Evolutionary conservation across 2,329 filamentous ascomycete species (phyloP).

Genomic region (Claviceps digitariae): DNA sequence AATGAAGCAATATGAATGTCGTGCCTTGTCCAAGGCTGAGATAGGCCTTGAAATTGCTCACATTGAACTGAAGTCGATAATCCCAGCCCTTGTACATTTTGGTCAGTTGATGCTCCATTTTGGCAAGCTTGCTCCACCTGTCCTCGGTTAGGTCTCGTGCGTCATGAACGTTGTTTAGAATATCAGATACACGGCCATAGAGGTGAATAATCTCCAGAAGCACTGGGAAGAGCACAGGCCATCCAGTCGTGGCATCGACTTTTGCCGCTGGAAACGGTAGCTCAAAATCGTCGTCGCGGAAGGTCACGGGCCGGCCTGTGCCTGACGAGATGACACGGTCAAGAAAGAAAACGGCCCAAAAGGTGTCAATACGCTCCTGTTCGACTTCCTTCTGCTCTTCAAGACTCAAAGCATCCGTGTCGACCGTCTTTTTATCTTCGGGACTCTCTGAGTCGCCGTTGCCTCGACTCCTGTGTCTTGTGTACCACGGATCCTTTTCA

Average conservation of each 20-base stretch:
- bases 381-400: constrained; percentile 54
- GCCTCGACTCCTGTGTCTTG: constrained; percentile 28
- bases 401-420: constrained; percentile 25
- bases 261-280: constrained; percentile 48
- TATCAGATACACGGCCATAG: constrained; percentile 71
- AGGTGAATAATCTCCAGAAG: constrained; percentile 75
- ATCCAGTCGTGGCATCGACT: constrained; percentile 44
- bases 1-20: constrained; percentile 74
- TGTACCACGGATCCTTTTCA: constrained; percentile 37
- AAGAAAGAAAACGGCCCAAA: constrained; percentile 82
- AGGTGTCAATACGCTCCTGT: constrained; percentile 71
- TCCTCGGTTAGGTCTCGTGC: constrained; percentile 62
- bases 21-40: constrained; percentile 69
- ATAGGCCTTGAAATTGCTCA: constrained; percentile 74
- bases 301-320: constrained; percentile 69
- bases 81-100: constrained; percentile 60
- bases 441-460: constrained; percentile 20
- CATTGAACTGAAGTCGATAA: constrained; percentile 66
- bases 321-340: constrained; percentile 81
- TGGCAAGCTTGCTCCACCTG: constrained; percentile 54
- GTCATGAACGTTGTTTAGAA: constrained; percentile 68
- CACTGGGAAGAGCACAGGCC: constrained; percentile 67
- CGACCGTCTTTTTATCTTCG: constrained; percentile 28
- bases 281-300: constrained; percentile 76
- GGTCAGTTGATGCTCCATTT: constrained; percentile 73